Evolutionary conservation across 495 filamentous ascomycete species (phyloP).

Genomic region (Chaetomium fimeti): DNA sequence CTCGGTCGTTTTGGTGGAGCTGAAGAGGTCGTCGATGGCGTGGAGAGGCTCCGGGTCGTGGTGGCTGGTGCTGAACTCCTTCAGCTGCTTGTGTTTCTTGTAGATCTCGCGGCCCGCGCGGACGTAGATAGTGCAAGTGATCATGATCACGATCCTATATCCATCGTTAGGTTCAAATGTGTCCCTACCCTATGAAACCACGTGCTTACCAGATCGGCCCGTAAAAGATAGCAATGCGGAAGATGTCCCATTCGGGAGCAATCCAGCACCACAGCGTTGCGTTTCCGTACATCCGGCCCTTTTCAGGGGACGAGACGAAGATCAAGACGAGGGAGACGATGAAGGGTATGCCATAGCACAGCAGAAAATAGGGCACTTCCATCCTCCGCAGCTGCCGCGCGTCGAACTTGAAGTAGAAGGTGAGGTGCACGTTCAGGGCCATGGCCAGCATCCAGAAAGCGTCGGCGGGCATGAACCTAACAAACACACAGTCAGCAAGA

Average conservation of each 20-base stretch:
- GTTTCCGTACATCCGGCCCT: slow-evolving; percentile 67
- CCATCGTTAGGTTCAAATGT: background rate
- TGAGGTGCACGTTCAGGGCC: slow-evolving; percentile 85
- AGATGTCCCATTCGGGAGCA: slow-evolving; percentile 59
- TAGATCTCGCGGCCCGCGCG: slow-evolving; percentile 72
- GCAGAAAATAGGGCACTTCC: slow-evolving; percentile 69
- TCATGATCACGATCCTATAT: slow-evolving; percentile 57
- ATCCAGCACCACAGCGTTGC: slow-evolving; percentile 90
- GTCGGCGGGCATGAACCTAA: slow-evolving; percentile 76
- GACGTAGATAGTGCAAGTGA: slow-evolving; percentile 73
- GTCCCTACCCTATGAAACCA: background rate
- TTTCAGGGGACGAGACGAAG: slow-evolving; percentile 53
- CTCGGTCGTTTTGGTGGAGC: slow-evolving; percentile 59
- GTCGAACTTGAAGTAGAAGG: slow-evolving; percentile 76
- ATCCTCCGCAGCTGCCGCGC: slow-evolving; percentile 62
- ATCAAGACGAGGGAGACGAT: slow-evolving; percentile 66
- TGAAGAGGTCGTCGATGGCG: slow-evolving; percentile 39
- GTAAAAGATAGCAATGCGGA: slow-evolving; percentile 77
- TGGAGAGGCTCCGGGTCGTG: slow-evolving; percentile 19
- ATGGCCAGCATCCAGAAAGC: slow-evolving; percentile 79
- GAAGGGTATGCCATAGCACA: slow-evolving; percentile 75
- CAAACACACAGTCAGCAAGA: slow-evolving; percentile 1
- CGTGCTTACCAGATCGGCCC: slow-evolving; percentile 70
- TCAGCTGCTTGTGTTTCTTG: slow-evolving; percentile 49
- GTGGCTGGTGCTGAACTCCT: slow-evolving; percentile 36